Evolutionary conservation across 2,329 filamentous ascomycete genomes (phyloP), one percentile per base, ranked within the genome.

Genomic region (Trichophyton verrucosum): DNA sequence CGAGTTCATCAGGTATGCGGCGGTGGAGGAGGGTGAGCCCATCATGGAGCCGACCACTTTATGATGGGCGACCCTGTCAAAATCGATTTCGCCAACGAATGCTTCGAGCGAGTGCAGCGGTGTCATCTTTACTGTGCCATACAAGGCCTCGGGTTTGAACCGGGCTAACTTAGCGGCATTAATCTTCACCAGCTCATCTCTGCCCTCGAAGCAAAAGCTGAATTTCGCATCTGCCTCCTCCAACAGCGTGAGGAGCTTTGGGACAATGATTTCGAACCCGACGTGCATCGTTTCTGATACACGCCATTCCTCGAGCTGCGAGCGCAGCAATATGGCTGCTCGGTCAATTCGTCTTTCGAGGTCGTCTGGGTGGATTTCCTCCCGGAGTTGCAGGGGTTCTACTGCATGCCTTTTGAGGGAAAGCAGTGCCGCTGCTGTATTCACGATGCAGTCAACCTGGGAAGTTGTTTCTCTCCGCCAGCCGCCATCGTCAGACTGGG

Each of bases 21-120:
- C 75, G 0, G 75, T 77, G 0, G 75, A 72, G 0, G 74, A 73
- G 6, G 75, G 75, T 0, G 74, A 76, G 2, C 65, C 73, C 65
- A 75, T 68, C 65, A 76, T 73, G 5, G 66, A 67, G 1, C 73
- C 73, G 51, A 67, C 62, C 9, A 65, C 61, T 58, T 65, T 68
- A 57, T 74, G 72, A 13, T 75, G 71, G 11, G 60, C 61, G 5
- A 76, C 63, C 49, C 65, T 68, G 57, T 73, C 65, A 60, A 77
- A 77, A 44, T 76, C 69, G 20, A 73, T 63, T 42, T 62, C 67
- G 8, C 73, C 71, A 20, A 72, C 68, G 55, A 76, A 74, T 0
- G 72, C 73, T 57, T 77, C 75, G 0, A 77, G 63, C 0, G 74
- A 76, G 61, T 76, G 73, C 3, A 74, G 61, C 0, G 68, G 58